Conservation (phyloP, 805 yeast genomes). For the Sugiyamaella chiloensis region DNA sequence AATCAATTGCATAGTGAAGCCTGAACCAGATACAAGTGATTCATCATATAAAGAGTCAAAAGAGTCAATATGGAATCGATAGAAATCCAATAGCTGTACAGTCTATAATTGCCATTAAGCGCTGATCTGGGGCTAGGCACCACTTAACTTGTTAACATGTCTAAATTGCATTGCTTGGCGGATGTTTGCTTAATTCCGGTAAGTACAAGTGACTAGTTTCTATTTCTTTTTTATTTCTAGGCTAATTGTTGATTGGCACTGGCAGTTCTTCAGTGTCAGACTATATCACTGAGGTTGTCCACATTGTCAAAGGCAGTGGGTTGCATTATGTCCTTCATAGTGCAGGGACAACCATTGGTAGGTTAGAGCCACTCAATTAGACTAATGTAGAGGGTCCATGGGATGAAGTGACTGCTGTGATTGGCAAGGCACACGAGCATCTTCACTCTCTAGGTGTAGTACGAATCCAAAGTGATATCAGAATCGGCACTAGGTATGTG, state of each 20-base stretch:
- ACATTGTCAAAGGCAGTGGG: slow-evolving; percentile 57
- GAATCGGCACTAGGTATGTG: slow-evolving; percentile 66
- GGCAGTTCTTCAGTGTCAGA: slow-evolving; percentile 74
- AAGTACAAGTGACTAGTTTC: too few relatives aligned
- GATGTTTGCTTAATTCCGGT: slow-evolving; percentile 85
- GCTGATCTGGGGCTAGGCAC: too few relatives aligned
- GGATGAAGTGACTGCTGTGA: slow-evolving; percentile 76
- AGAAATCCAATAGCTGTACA: too few relatives aligned
- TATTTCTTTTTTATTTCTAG: too few relatives aligned
- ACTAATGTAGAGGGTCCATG: slow-evolving; percentile 68
- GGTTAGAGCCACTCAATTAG: neutral
- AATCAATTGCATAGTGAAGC: too few relatives aligned
- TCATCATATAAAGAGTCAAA: too few relatives aligned
- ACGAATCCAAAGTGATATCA: slow-evolving; percentile 79
- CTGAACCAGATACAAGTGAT: too few relatives aligned
- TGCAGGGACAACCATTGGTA: slow-evolving; percentile 81
- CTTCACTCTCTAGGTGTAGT: slow-evolving; percentile 70
- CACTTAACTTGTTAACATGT: slow-evolving; percentile 12
- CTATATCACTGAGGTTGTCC: slow-evolving; percentile 70
- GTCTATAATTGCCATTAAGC: too few relatives aligned
- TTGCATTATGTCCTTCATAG: slow-evolving; percentile 73
- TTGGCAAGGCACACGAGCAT: slow-evolving; percentile 72
- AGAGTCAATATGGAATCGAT: too few relatives aligned
- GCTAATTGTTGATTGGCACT: slow-evolving; percentile 89
- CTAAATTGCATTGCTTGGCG: slow-evolving; percentile 62